Evolutionary conservation across 1,284 basidiomycete species (phyloP).

Genomic region (Pseudozyma pruni): DNA sequence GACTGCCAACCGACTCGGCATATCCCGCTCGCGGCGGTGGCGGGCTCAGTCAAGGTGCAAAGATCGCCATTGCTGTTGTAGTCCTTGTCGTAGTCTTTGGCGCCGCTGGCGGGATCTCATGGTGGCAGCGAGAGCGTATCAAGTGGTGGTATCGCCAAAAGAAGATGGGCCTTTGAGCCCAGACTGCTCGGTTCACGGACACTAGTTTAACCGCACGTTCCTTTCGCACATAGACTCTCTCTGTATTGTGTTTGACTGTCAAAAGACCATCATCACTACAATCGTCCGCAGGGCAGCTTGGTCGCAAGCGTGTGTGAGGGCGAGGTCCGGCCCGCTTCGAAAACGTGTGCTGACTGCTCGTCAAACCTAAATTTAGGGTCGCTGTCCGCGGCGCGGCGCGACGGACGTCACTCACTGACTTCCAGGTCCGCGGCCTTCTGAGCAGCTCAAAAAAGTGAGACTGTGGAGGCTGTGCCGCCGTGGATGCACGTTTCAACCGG

Average conservation of each 20-base stretch:
- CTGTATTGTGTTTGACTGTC: too few species aligned
- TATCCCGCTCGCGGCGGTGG: slow-evolving; percentile 18
- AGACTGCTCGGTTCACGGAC: background rate
- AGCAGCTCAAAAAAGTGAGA: background rate
- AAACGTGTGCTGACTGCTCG: too few species aligned
- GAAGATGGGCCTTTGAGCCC: slow-evolving; percentile 36
- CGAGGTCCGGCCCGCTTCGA: too few species aligned
- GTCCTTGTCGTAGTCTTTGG: slow-evolving; percentile 75
- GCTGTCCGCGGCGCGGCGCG: too few species aligned
- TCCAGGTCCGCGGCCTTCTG: background rate
- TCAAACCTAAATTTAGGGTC: too few species aligned
- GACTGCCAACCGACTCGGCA: slow-evolving; percentile 33
- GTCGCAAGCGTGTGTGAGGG: too few species aligned
- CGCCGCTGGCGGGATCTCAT: slow-evolving; percentile 71
- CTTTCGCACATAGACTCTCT: too few species aligned
- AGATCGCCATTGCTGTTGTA: slow-evolving; percentile 75
- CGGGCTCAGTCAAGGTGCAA: slow-evolving; percentile 70
- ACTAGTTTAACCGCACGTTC: background rate
- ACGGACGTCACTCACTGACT: background rate
- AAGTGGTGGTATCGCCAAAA: slow-evolving; percentile 45
- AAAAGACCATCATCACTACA: too few species aligned
- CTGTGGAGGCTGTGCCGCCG: slow-evolving; percentile 22
- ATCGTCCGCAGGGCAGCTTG: too few species aligned
- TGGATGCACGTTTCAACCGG: background rate
- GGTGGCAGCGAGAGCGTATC: slow-evolving; percentile 68